These are phyloP conservation scores for Letharia columbiana DNA, from an alignment of 495 filamentous ascomycete genomes.

Conservation along the genomic window DNA sequence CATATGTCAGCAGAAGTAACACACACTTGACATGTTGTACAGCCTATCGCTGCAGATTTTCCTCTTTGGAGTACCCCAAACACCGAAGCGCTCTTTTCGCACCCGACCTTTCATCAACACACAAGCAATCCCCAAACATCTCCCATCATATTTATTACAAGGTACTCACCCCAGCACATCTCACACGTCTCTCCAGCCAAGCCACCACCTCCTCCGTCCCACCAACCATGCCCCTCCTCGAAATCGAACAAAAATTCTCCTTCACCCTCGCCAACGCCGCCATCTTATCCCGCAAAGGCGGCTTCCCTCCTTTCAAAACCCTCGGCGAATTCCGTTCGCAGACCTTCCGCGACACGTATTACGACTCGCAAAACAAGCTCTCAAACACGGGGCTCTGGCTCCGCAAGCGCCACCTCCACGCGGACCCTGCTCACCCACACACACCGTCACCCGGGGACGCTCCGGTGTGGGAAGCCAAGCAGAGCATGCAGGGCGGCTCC, in stretches of 20 bases:
- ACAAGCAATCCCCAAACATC: neutral
- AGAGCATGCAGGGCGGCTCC: conserved; percentile 22
- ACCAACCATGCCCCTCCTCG: conserved; percentile 22
- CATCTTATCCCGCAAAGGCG: neutral
- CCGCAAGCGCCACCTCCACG: conserved; percentile 23
- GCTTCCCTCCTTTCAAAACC: conserved; percentile 20
- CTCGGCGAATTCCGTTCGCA: conserved; percentile 22
- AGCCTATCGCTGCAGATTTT: too few relatives aligned
- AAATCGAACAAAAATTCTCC: conserved; percentile 35
- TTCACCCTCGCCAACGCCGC: conserved; percentile 19
- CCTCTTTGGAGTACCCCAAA: neutral
- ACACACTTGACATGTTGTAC: too few relatives aligned
- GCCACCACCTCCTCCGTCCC: neutral
- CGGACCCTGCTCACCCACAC: neutral
- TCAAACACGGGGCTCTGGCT: conserved; percentile 28
- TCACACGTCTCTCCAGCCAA: neutral
- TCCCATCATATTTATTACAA: neutral
- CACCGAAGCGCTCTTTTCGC: neutral
- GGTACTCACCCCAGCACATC: neutral
- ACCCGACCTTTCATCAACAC: neutral
- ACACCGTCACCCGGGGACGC: neutral
- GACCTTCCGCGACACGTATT: conserved; percentile 31
- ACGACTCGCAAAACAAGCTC: conserved; percentile 26
- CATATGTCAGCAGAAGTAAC: too few relatives aligned
- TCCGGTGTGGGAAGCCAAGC: conserved; percentile 29